Percentiles rank a stretch among this genome's conserved stretches.
phyloP scores from a whole-genome alignment of 2,329 filamentous ascomycete species.

The Mariannaea sp. region DNA sequence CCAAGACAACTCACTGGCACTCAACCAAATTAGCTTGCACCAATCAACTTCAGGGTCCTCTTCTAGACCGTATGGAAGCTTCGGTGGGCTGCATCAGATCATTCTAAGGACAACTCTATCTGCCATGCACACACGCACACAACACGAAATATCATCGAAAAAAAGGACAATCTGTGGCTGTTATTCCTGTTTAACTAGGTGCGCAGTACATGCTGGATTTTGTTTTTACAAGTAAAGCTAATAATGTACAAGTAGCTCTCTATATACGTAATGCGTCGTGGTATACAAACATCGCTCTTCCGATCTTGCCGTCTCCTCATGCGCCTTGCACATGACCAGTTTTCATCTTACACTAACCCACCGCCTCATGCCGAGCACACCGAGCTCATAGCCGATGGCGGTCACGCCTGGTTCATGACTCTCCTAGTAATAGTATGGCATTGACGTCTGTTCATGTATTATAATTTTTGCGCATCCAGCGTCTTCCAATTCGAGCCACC shows the following conservation, averaged over 20 bases:
- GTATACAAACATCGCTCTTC: conserved; percentile 10
- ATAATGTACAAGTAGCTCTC: neutral
- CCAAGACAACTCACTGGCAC: no score
- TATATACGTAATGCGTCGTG: conserved; percentile 5
- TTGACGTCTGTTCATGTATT: no score
- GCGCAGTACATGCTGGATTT: no score
- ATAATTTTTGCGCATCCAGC: no score
- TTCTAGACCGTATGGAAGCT: neutral
- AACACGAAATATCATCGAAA: no score
- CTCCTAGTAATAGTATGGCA: no score
- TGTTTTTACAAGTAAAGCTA: neutral
- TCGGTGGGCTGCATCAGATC: neutral
- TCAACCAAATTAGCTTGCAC: conserved; percentile 1
- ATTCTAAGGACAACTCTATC: conserved; percentile 9
- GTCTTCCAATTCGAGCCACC: no score
- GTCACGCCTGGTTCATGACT: neutral
- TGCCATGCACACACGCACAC: neutral
- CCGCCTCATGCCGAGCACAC: conserved; percentile 21
- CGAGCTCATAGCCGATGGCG: conserved; percentile 23
- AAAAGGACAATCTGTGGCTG: no score
- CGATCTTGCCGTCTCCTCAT: neutral
- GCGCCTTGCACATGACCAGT: neutral
- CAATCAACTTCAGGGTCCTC: conserved; percentile 1
- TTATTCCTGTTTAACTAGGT: no score
- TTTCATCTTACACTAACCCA: conserved; percentile 11